A percentile compares a stretch with the other conserved stretches of the same genome.
Evolutionary conservation across 2,329 filamentous ascomycete species (phyloP).

Genomic region (Colletotrichum limetticola): DNA sequence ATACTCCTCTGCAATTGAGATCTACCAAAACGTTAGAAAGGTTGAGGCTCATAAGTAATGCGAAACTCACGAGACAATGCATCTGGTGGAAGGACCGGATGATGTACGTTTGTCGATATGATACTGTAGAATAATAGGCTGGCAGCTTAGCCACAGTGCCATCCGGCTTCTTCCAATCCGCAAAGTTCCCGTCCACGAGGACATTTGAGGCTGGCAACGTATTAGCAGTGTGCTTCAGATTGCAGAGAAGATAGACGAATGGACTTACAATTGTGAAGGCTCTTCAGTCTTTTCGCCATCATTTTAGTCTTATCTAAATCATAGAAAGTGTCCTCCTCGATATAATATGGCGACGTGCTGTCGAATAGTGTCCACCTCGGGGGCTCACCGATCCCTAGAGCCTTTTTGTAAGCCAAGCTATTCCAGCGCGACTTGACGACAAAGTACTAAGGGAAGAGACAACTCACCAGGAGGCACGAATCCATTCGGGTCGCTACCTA

Average conservation of each 20-base stretch:
- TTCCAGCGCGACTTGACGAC: no score
- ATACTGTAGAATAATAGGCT: slow-evolving; percentile 18
- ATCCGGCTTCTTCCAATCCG: slow-evolving; percentile 21
- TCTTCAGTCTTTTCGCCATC: slow-evolving; percentile 3
- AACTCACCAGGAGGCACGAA: slow-evolving; percentile 20
- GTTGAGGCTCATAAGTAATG: fast-evolving
- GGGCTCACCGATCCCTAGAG: slow-evolving; percentile 9
- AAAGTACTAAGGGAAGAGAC: no score
- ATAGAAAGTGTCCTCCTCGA: slow-evolving; percentile 14
- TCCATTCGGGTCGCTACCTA: slow-evolving; percentile 25
- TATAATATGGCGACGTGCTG: slow-evolving; percentile 10
- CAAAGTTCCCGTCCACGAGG: slow-evolving; percentile 10
- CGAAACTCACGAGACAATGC: slow-evolving; percentile 11
- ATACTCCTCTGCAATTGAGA: slow-evolving; percentile 25
- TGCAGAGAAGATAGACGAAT: fast-evolving
- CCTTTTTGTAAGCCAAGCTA: background rate
- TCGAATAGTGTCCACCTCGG: slow-evolving; percentile 20
- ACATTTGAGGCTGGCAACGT: slow-evolving; percentile 13
- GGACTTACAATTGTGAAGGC: slow-evolving; percentile 13
- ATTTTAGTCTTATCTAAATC: slow-evolving; percentile 12
- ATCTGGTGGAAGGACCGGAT: slow-evolving; percentile 28
- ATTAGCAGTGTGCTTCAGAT: no score
- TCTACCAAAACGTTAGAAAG: background rate
- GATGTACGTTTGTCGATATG: slow-evolving; percentile 21
- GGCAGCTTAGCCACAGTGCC: slow-evolving; percentile 18